Percentiles rank a stretch among this genome's conserved stretches.
These are phyloP conservation scores for Blastocladiella emersonii DNA, from an alignment of 371 early-diverging fungal species.

Conservation along the genomic window DNA sequence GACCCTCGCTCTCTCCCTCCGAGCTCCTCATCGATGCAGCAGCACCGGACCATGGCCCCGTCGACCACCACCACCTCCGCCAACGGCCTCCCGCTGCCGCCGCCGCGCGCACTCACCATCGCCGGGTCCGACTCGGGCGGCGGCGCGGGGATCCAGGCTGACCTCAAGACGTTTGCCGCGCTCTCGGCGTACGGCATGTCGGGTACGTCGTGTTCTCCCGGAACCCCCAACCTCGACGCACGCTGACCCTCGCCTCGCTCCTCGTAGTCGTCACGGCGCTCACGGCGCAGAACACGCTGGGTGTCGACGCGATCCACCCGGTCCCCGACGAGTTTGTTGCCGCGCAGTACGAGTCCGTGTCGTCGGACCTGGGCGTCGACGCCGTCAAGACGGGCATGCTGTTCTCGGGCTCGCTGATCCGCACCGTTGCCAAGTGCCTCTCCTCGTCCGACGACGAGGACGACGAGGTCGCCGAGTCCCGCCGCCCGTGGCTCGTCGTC, in stretches of 20 bases:
- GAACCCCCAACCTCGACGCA: too few relatives aligned
- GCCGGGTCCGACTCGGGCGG: slow-evolving; percentile 16
- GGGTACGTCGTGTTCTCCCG: too few relatives aligned
- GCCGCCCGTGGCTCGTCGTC: slow-evolving; percentile 38
- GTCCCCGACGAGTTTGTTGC: slow-evolving; percentile 46
- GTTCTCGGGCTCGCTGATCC: slow-evolving; percentile 43
- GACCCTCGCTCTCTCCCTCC: too few relatives aligned
- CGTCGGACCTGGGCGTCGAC: slow-evolving; percentile 58
- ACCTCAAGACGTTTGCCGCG: slow-evolving; percentile 70
- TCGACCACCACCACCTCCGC: too few relatives aligned
- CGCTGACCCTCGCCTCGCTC: background rate
- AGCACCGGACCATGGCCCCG: too few relatives aligned
- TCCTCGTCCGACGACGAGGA: background rate
- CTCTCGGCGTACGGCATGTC: slow-evolving; percentile 56
- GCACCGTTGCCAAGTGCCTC: slow-evolving; percentile 23
- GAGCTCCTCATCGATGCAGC: too few relatives aligned
- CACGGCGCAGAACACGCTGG: slow-evolving; percentile 69
- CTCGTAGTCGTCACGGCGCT: slow-evolving; percentile 46
- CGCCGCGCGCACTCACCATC: background rate
- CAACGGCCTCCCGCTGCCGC: background rate
- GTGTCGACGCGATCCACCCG: slow-evolving; percentile 51
- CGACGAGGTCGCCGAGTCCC: slow-evolving; percentile 20
- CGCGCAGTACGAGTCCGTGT: slow-evolving; percentile 53
- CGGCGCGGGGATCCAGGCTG: slow-evolving; percentile 73
- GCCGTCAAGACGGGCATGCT: slow-evolving; percentile 77